Conservation (phyloP, 2,329 filamentous ascomycete genomes). For the Orbilia quercus region DNA sequence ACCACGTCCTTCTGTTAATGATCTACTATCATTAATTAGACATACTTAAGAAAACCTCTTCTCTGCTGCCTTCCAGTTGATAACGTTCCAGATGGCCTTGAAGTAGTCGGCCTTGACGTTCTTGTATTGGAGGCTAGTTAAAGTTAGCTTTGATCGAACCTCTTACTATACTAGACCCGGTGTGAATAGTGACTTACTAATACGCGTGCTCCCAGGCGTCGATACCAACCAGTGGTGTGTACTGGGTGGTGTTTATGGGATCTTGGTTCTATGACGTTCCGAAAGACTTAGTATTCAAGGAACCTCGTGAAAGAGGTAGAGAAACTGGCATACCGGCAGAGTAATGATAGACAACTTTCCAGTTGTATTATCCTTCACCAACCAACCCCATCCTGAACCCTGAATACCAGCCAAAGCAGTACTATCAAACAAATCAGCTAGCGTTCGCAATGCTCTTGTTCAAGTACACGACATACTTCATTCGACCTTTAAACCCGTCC, state of each 20-base stretch:
- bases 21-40: too few relatives aligned
- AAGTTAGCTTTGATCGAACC: slow-evolving; percentile 55
- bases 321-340: slow-evolving; percentile 68
- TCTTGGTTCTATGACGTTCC: slow-evolving; percentile 75
- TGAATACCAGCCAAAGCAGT: slow-evolving; percentile 71
- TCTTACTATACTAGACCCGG: slow-evolving; percentile 2
- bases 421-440: slow-evolving; percentile 23
- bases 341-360: slow-evolving; percentile 73
- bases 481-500: slow-evolving; percentile 69
- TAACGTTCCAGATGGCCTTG: slow-evolving; percentile 88
- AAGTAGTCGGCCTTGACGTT: slow-evolving; percentile 98
- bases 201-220: slow-evolving; percentile 98
- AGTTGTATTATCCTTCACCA: slow-evolving; percentile 70
- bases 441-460: too few relatives aligned
- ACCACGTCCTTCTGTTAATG: too few relatives aligned
- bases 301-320: slow-evolving; percentile 12
- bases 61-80: slow-evolving; percentile 91
- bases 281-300: not conserved
- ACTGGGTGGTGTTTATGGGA: slow-evolving; percentile 80
- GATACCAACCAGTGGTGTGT: slow-evolving; percentile 83
- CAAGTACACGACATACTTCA: slow-evolving; percentile 63
- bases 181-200: slow-evolving; percentile 70
- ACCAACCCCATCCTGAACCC: slow-evolving; percentile 71
- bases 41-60: slow-evolving; percentile 53
- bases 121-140: slow-evolving; percentile 81